Evolutionary conservation across 1,284 basidiomycete genomes (phyloP).

Genomic region (Trichosporon asahii): DNA sequence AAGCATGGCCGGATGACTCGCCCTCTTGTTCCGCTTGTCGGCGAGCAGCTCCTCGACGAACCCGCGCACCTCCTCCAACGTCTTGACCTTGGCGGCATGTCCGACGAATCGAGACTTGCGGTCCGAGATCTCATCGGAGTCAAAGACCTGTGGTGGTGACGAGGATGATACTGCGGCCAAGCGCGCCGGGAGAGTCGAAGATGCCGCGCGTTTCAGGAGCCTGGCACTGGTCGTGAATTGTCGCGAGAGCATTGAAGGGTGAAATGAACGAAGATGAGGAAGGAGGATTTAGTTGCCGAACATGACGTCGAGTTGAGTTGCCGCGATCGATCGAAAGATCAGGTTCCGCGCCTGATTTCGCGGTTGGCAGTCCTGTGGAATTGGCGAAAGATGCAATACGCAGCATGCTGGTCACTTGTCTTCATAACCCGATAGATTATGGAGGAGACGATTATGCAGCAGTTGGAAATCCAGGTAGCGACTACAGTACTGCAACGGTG

Average conservation of each 20-base stretch:
- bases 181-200: not conserved
- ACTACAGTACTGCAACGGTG: too few species aligned
- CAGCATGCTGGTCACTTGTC: too few species aligned
- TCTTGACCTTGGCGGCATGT: conserved; percentile 69
- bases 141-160: not conserved
- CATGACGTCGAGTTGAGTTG: not conserved
- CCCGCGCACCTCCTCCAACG: conserved; percentile 70
- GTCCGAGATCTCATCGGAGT: conserved; percentile 53
- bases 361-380: not conserved
- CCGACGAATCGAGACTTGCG: conserved; percentile 79
- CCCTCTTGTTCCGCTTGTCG: conserved; percentile 59
- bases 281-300: not conserved
- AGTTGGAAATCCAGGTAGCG: too few species aligned
- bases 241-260: not conserved
- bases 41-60: conserved; percentile 68
- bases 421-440: too few species aligned
- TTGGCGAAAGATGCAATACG: not conserved
- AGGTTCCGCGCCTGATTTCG: not conserved
- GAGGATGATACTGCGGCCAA: not conserved
- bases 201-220: not conserved
- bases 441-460: too few species aligned
- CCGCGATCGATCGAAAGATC: not conserved
- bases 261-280: not conserved
- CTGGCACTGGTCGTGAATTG: not conserved
- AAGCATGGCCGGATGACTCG: conserved; percentile 81